Evolutionary conservation across 805 yeast species (phyloP), one percentile per base, ranked within the genome.

Genomic region (Metschnikowia reukaufii): DNA sequence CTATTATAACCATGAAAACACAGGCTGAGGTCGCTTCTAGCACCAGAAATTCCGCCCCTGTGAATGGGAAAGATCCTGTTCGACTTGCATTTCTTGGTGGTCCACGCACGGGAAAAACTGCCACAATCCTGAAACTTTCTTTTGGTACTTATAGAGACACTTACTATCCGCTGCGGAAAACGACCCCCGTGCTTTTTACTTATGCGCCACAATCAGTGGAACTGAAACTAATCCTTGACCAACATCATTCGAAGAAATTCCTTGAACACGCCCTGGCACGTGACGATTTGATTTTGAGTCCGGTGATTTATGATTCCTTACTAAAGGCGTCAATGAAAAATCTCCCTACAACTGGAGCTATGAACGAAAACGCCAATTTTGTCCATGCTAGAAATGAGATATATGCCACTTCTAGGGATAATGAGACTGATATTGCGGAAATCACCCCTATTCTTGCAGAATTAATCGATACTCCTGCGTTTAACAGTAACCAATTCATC

Each of bases 391-490:
- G 52, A 15, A 66, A 65, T 54, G 55, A 51, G 1, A 51, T 60
- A 45, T 66, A 58, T 42, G 50, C 57, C 1, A 48, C 57, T 1
- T 60, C 58, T 39, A 42, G 45, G 13, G 45, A 32, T 16, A 31
- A 38, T 12, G 46, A 36, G 16, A 25, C 40, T 17, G 15, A 25
- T 10, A 35, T 29, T 12, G 35, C 34, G 13, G 39, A 42, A 10
- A 33, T 55, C 16, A 41, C 58, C 0, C 88, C 90, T 1, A 78
- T 85, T 9, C 63, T 81, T 25, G 67, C 84, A 4, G 95, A 87
- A 59, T 67, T 86, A 27, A 79, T 86, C 1, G 95, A 87, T 56
- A 83, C 92, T 0, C 89, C 91, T 0, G 81, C 86, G 2, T 84
- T 83, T 61, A 77, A 81, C 38, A 78, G 84, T 4, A 79, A 79